Conservation (phyloP, 1,284 basidiomycete species). For the Sparassis latifolia region DNA sequence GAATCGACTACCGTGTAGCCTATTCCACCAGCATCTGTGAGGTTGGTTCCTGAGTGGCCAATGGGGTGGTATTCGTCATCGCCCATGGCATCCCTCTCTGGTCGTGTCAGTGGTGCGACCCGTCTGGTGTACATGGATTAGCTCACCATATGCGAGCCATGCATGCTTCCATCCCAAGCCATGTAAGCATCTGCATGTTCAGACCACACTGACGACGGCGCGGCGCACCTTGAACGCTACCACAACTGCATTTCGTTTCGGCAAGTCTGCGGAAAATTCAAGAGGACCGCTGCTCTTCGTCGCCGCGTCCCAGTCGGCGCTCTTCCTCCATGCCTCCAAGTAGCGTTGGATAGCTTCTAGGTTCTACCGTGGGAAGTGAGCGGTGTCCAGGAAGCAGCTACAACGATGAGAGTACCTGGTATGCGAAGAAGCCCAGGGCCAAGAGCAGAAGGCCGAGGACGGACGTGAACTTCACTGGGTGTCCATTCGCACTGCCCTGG, state of each 20-base stretch:
- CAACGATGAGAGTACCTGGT: constrained; percentile 4
- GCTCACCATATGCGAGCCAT: constrained; percentile 71
- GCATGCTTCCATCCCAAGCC: constrained; percentile 47
- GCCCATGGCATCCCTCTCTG: constrained; percentile 86
- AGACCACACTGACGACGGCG: too few relatives aligned
- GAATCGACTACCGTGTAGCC: constrained; percentile 84
- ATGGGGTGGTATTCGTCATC: constrained; percentile 87
- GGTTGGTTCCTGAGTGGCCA: constrained; percentile 65
- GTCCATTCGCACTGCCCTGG: background rate
- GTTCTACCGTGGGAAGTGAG: constrained; percentile 4
- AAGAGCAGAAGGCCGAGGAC: constrained; percentile 2
- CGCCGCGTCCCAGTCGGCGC: constrained; percentile 7
- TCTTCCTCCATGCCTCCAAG: constrained; percentile 12
- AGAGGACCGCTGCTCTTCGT: constrained; percentile 13
- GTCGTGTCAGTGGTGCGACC: constrained; percentile 16
- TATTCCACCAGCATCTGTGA: constrained; percentile 70
- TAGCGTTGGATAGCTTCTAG: constrained; percentile 8
- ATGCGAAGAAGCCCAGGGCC: constrained; percentile 2
- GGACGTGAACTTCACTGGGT: constrained; percentile 1
- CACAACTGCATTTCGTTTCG: constrained; percentile 63
- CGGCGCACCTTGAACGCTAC: constrained; percentile 68
- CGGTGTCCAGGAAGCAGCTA: background rate
- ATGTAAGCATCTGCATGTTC: constrained; percentile 2
- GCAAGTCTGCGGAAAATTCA: constrained; percentile 46
- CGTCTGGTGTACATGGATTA: background rate